Conservation (phyloP, 805 yeast genomes). For the Candida golubevii region DNA sequence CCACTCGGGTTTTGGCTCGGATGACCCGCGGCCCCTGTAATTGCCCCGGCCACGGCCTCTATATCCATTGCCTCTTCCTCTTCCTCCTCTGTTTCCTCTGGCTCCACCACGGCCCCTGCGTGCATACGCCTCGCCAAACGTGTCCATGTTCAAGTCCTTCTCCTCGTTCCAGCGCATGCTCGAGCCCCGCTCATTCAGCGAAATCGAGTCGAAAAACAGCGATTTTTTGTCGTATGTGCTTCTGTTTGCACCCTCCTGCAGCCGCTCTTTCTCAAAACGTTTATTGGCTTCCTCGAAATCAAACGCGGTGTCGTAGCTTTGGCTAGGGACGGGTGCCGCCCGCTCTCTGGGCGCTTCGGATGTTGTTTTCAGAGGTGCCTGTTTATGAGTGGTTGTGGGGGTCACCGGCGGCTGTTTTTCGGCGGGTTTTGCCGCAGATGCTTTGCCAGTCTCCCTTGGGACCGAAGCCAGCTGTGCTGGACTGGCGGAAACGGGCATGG, state of each 20-base stretch:
- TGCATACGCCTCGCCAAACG: constrained; percentile 72
- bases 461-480: constrained; percentile 12
- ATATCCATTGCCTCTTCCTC: constrained; percentile 24
- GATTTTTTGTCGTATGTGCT: constrained; percentile 65
- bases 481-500: constrained; percentile 7
- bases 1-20: constrained; percentile 19
- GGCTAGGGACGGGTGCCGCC: constrained; percentile 17
- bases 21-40: constrained; percentile 32
- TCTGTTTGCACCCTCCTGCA: constrained; percentile 27
- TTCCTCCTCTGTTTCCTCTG: constrained; percentile 33
- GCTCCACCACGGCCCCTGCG: constrained; percentile 23
- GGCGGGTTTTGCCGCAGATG: not conserved
- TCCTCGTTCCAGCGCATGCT: constrained; percentile 68
- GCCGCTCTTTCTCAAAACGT: constrained; percentile 46
- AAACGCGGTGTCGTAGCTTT: constrained; percentile 48
- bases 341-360: constrained; percentile 4
- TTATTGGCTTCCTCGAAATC: constrained; percentile 76
- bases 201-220: constrained; percentile 84
- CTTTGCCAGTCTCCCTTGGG: constrained; percentile 9
- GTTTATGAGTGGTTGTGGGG: constrained; percentile 1
- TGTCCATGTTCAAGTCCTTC: constrained; percentile 67
- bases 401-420: not conserved
- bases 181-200: constrained; percentile 49
- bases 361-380: constrained; percentile 8
- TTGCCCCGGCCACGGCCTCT: constrained; percentile 48